Base-by-base conservation (phyloP, 352 stramenopile genomes). In the Phytophthora litchii region DNA sequence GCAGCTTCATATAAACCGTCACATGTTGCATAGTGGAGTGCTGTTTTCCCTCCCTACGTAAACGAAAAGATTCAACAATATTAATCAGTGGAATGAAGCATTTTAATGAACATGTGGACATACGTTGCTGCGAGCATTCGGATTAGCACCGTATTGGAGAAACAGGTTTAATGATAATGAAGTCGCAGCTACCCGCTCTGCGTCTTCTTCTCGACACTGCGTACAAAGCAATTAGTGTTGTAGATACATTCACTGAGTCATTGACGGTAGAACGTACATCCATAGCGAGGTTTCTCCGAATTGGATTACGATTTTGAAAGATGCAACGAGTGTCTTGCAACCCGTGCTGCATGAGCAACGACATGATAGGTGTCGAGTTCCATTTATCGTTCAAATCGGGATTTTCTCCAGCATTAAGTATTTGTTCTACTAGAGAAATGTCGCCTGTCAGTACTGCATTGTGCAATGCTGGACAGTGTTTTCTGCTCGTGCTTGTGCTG, bases 241-340 rank as follows among this genome's bases (percentile, higher is more conserved):
- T n/a, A n/a, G n/a, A n/a, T n/a, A n/a, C n/a, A n/a, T n/a, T n/a
- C n/a, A n/a, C n/a, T n/a, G n/a, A n/a, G n/a, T n/a, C n/a, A n/a
- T n/a, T n/a, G n/a, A n/a, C n/a, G n/a, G n/a, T n/a, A n/a, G n/a
- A n/a, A 69, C 64, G 40, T 25, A 73, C 64, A 47, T 73, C 53
- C 4, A 66, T 45, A 4, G 66, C 54, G 32, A 69, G 34, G 40
- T 70, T 69, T 14, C 64, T 56, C 10, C 32, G 59, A 17, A 73
- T 21, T 13, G 52, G 29, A 23, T 41, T 4, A 10, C 54, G 31
- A 3, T 54, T 41, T 7, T 47, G 59, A 16, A 73, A 66, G 3
- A 73, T 45, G 19, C 64, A 69, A 16, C 64, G 53, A 42, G 59
- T 70, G 19, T 40, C 43, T 17, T 65, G 35, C 11, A 73, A n/a